Percentiles rank a stretch among this genome's conserved stretches.
These are phyloP conservation scores for Apiospora malaysiana DNA, from an alignment of 2,329 filamentous ascomycete species.

Conservation along the genomic window DNA sequence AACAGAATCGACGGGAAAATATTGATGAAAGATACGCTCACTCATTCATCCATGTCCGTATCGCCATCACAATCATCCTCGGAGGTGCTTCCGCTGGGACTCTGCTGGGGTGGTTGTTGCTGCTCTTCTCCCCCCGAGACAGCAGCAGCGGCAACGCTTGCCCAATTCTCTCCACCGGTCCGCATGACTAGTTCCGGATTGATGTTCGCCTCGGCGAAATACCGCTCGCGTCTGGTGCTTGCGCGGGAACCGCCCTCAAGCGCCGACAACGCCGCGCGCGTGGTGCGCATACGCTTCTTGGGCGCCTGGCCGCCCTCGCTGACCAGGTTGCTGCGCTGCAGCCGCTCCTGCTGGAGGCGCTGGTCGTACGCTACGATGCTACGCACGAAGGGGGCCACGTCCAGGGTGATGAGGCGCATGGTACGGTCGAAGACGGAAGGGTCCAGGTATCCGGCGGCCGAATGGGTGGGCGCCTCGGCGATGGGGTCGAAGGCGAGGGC, in stretches of 20 bases:
- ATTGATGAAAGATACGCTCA: not conserved
- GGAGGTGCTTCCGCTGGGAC: not conserved
- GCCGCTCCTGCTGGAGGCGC: constrained; percentile 70
- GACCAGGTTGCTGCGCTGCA: constrained; percentile 66
- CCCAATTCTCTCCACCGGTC: constrained; percentile 61
- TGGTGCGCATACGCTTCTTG: constrained; percentile 71
- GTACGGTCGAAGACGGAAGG: constrained; percentile 80
- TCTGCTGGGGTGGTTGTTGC: not conserved
- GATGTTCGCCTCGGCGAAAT: constrained; percentile 66
- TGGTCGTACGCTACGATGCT: constrained; percentile 80
- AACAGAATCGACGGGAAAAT: not conserved
- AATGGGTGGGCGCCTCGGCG: constrained; percentile 49
- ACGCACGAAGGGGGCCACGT: constrained; percentile 90
- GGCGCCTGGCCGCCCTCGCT: constrained; percentile 57
- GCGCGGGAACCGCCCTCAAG: constrained; percentile 75
- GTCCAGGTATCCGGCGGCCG: constrained; percentile 54
- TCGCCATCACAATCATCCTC: constrained; percentile 9
- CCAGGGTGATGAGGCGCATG: constrained; percentile 68
- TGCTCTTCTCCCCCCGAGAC: not conserved
- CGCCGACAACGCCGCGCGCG: constrained; percentile 76
- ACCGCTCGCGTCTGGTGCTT: constrained; percentile 71
- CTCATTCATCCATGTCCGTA: not conserved
- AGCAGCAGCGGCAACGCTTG: constrained; percentile 27
- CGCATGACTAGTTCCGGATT: constrained; percentile 67
- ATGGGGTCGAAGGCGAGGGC: constrained; percentile 67